A percentile compares a stretch with the other conserved stretches of the same genome.
phyloP scores from a whole-genome alignment of 257 asterid genomes.

The Solanum lycopersicoides region DNA sequence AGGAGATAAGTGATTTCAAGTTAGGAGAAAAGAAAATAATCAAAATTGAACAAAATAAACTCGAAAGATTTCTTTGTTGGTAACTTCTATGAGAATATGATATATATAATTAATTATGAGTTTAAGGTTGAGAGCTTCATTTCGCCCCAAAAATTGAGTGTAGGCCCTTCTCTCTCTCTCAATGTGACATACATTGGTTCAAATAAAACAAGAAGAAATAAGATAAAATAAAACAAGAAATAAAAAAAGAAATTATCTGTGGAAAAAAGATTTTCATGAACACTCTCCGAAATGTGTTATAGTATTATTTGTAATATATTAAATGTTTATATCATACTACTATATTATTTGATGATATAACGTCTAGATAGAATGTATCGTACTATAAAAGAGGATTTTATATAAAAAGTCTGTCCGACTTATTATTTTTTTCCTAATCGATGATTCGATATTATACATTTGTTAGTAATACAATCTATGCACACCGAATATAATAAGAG shows the following conservation, averaged over 20 bases:
- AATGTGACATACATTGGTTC: neutral
- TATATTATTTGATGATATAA: neutral
- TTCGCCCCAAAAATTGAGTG: neutral
- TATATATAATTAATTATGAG: neutral
- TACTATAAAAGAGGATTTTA: too few species aligned
- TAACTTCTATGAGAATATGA: neutral
- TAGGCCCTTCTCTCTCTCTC: neutral
- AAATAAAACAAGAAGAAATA: neutral
- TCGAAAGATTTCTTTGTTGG: neutral
- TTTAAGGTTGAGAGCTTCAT: constrained; percentile 4
- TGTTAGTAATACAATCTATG: too few species aligned
- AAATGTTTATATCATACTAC: too few species aligned
- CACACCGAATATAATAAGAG: too few species aligned
- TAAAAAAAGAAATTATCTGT: neutral
- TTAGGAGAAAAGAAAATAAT: neutral
- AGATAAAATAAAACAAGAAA: neutral
- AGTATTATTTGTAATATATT: neutral
- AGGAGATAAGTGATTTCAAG: neutral
- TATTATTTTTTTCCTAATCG: neutral
- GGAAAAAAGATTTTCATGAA: neutral
- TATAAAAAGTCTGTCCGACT: neutral
- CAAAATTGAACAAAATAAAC: neutral
- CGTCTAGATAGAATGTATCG: neutral
- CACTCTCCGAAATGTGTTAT: neutral
- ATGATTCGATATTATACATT: neutral